Conservation (phyloP, 2,329 filamentous ascomycete species). For the Dactylellina sp. region DNA sequence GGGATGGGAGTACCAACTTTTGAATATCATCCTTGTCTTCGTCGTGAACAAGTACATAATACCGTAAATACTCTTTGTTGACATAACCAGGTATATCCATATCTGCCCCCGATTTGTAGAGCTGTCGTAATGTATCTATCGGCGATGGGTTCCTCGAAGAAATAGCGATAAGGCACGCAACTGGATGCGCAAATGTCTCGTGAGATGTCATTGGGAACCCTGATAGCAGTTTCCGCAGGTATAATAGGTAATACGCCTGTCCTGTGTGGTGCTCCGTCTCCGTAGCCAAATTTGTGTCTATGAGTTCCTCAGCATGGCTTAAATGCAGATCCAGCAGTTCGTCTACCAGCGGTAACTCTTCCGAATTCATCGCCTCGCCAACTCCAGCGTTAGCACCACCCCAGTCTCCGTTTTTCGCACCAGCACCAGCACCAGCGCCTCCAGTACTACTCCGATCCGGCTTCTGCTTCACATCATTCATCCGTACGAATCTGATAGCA, state of each 20-base stretch:
- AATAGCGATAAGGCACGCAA: conserved; percentile 93
- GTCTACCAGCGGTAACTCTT: conserved; percentile 77
- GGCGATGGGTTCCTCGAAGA: conserved; percentile 86
- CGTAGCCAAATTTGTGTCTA: conserved; percentile 56
- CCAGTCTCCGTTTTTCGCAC: conserved; percentile 35
- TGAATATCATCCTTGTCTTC: conserved; percentile 94
- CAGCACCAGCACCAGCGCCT: not conserved
- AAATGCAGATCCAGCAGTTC: conserved; percentile 83
- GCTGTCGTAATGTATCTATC: conserved; percentile 83
- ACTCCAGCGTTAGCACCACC: conserved; percentile 29
- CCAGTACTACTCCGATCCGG: conserved; percentile 25
- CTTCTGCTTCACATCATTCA: conserved; percentile 65
- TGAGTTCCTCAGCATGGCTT: conserved; percentile 76
- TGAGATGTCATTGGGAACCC: conserved; percentile 81
- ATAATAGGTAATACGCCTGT: conserved; percentile 81
- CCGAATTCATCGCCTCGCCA: conserved; percentile 62
- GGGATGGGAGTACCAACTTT: conserved; percentile 65
- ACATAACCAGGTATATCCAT: conserved; percentile 83
- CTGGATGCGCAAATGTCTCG: conserved; percentile 93
- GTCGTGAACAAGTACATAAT: conserved; percentile 96
- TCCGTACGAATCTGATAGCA: conserved; percentile 84
- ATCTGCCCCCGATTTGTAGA: conserved; percentile 83
- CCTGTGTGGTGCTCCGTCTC: conserved; percentile 55
- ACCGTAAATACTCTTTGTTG: conserved; percentile 89
- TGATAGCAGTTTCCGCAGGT: conserved; percentile 84